phyloP scores from a whole-genome alignment of 2,329 filamentous ascomycete genomes.

The Thelonectria olida region DNA sequence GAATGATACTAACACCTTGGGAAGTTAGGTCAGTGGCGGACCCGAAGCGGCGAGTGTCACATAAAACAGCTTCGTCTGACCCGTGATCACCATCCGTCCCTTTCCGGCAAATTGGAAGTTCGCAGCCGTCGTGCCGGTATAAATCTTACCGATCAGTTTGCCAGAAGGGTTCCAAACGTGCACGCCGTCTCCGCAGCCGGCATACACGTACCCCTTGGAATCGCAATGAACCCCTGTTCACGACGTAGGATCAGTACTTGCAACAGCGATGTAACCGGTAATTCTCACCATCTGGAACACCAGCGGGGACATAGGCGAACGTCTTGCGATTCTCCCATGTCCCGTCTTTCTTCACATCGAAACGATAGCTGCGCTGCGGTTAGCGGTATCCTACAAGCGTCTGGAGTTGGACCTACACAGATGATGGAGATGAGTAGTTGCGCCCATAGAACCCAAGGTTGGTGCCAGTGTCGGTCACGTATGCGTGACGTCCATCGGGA shows the following conservation, averaged over 20 bases:
- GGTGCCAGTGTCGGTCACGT: conserved; percentile 66
- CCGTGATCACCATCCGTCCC: conserved; percentile 48
- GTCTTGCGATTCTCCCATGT: conserved; percentile 58
- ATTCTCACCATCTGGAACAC: conserved; percentile 64
- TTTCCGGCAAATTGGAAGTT: conserved; percentile 57
- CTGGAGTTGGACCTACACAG: conserved; percentile 43
- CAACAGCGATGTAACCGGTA: conserved; percentile 24
- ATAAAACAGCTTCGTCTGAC: conserved; percentile 47
- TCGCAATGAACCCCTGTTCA: conserved; percentile 62
- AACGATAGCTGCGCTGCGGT: conserved; percentile 31
- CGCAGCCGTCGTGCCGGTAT: conserved; percentile 53
- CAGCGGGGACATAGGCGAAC: conserved; percentile 64
- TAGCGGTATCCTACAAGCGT: conserved; percentile 39
- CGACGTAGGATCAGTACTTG: not conserved
- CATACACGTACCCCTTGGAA: conserved; percentile 63
- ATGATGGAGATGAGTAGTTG: conserved; percentile 53
- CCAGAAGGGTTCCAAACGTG: conserved; percentile 58
- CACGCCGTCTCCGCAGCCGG: conserved; percentile 58
- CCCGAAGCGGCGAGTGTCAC: conserved; percentile 37
- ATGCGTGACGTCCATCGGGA: conserved; percentile 60
- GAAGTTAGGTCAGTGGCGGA: conserved; percentile 13
- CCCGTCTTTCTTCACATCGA: conserved; percentile 54
- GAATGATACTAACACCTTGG: too few relatives aligned
- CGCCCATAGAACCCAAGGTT: conserved; percentile 52
- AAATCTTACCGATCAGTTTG: conserved; percentile 65